Evolutionary conservation across 495 filamentous ascomycete genomes (phyloP), one percentile per base, ranked within the genome.

Genomic region (Xeromyces bisporus): DNA sequence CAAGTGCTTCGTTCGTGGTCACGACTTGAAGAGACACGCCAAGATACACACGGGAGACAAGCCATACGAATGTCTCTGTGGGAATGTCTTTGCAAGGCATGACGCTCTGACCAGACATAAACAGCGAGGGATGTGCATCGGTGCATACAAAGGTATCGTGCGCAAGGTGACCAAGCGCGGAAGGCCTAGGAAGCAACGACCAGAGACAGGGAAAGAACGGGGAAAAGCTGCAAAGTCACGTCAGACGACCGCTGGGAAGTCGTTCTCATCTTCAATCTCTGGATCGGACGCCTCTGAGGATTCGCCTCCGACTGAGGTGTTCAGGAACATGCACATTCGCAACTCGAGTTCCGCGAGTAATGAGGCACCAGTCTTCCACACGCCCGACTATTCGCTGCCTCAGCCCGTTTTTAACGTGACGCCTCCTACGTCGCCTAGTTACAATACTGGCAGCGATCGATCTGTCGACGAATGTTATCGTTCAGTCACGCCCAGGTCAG

Each of bases 31-130:
- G 55, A 76, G 89, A 13, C 89, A 97, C 47, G 74, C 84, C 41
- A 93, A 93, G 57, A 96, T 94, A 33, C 89, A 97, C 54, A 85
- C 75, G 12, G 83, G 83, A 23, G 74, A 86, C 45, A 92, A 93
- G 56, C 83, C 89, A 2, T 89, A 93, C 41, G 75, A 75, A 16
- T 97, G 89, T 51, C 66, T 75, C 29, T 97, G 89, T 51, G 82
- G 86, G 27, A 84, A 80, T 43, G 78, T 73, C 30, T 96, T 96
- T 47, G 84, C 85, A 9, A 68, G 89, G 33, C 85, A 93, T 43
- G 89, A 97, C 57, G 89, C 89, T 31, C 62, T 97, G 18, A 96
- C 89, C 25, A 69, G 89, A 25, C 89, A 97, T 51, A 71, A 85
- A 15, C 89, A 96, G 50, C 72, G 89, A 6, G 87, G 85, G 18